Percentiles rank a stretch among this genome's conserved stretches.
Evolutionary conservation across 1,139 yeast species (phyloP).

Genomic region (Wickerhamomyces sp.): DNA sequence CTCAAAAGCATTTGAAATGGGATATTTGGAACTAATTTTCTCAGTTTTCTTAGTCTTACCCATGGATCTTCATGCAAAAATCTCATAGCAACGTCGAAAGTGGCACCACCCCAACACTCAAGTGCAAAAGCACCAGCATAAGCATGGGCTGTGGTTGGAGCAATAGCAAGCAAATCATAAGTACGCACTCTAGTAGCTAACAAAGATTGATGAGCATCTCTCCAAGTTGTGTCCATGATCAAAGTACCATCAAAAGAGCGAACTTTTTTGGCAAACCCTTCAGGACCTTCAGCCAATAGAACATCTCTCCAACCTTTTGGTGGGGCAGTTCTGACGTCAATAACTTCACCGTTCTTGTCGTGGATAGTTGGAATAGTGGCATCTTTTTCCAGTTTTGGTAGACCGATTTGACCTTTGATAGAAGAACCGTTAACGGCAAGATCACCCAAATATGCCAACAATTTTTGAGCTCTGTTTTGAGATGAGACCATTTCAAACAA

Average conservation of each 20-base stretch:
- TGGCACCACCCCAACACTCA: slow-evolving; percentile 99
- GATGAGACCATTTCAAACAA: slow-evolving; percentile 93
- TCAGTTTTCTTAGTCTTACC: slow-evolving; percentile 85
- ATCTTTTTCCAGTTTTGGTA: slow-evolving; percentile 73
- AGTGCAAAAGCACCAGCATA: slow-evolving; percentile 86
- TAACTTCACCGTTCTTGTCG: slow-evolving; percentile 46
- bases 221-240: slow-evolving; percentile 98
- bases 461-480: slow-evolving; percentile 94
- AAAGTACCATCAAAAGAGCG: slow-evolving; percentile 81
- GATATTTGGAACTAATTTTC: slow-evolving; percentile 91
- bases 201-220: slow-evolving; percentile 99
- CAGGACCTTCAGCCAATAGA: slow-evolving; percentile 80
- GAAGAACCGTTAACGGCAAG: slow-evolving; percentile 92
- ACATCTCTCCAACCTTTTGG: slow-evolving; percentile 91
- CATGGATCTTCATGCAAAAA: slow-evolving; percentile 98
- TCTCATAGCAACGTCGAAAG: slow-evolving; percentile 97
- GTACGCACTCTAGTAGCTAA: slow-evolving; percentile 97
- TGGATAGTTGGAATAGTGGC: slow-evolving; percentile 72
- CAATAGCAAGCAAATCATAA: slow-evolving; percentile 82
- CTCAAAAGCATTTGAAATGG: slow-evolving; percentile 99
- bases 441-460: slow-evolving; percentile 86
- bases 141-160: slow-evolving; percentile 91
- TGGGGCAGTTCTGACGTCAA: slow-evolving; percentile 55
- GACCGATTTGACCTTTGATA: slow-evolving; percentile 91
- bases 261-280: slow-evolving; percentile 80